These are phyloP conservation scores for Sarocladium strictum DNA, from an alignment of 2,329 filamentous ascomycete genomes.

Conservation along the genomic window DNA sequence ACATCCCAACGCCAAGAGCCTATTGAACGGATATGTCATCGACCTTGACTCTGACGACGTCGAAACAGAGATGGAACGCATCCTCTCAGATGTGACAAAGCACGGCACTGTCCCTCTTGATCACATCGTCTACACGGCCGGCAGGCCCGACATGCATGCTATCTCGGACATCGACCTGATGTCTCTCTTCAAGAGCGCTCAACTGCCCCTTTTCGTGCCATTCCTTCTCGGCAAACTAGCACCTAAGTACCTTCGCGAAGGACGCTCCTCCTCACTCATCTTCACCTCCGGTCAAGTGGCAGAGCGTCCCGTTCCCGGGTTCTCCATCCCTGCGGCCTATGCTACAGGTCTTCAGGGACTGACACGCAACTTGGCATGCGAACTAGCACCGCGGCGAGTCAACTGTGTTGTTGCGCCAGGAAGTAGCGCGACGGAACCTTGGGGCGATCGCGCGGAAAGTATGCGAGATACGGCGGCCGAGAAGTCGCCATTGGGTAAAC, in stretches of 20 bases:
- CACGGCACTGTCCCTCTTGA: conserved; percentile 40
- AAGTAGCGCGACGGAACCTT: conserved; percentile 39
- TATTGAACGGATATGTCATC: conserved; percentile 19
- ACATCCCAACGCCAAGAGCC: conserved; percentile 27
- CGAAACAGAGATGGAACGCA: conserved; percentile 39
- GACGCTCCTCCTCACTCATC: conserved; percentile 41
- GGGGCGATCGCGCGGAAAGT: conserved; percentile 12
- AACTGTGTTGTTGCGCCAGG: conserved; percentile 59
- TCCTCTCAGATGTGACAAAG: conserved; percentile 37
- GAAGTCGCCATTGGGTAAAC: conserved; percentile 13
- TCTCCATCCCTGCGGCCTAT: conserved; percentile 41
- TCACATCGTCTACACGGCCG: conserved; percentile 54
- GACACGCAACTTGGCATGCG: conserved; percentile 51
- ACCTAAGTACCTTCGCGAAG: conserved; percentile 33
- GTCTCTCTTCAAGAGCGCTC: conserved; percentile 32
- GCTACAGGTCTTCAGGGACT: conserved; percentile 47
- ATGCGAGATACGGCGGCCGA: not conserved
- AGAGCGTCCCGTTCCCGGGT: conserved; percentile 45
- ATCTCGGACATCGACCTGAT: conserved; percentile 35
- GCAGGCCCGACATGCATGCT: conserved; percentile 27
- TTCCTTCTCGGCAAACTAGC: conserved; percentile 47
- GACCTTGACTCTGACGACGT: conserved; percentile 16
- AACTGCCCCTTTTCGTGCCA: conserved; percentile 44
- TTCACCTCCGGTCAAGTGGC: conserved; percentile 49
- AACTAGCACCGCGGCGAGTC: conserved; percentile 57